Evolutionary conservation across 345 rosid species (phyloP), one percentile per base, ranked within the genome.

Genomic region (Acer saccharum): DNA sequence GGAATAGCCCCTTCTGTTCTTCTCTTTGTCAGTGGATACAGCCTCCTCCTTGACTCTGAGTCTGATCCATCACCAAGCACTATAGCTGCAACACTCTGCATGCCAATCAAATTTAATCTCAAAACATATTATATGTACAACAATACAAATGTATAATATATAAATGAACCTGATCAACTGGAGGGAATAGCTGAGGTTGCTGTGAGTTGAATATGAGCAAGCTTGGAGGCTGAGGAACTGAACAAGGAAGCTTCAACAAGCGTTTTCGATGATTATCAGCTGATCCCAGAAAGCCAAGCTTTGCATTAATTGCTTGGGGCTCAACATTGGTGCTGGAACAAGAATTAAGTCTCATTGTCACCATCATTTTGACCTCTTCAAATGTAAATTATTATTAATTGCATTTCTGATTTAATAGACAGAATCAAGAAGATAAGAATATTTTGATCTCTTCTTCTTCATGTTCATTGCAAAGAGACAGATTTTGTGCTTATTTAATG

Each of bases 1-100:
- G 97, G 98, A 66, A 94, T 86, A 0, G 97, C 98, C 52, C 92
- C 97, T 84, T 91, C 90, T 65, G 95, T 89, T 87, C 94, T 93
- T 65, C 89, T 86, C 83, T 89, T 89, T 41, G 96, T 90, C 74
- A 94, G 68, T 1, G 97, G 98, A 78, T 91, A 93, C 55, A 94
- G 88, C 77, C 84, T 79, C 39, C 39, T 35, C 39, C 39, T 35
- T 35, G 39, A 35, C 6, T 35, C 39, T 4, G 91, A 80, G 60
- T 89, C 88, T 44, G 92, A 85, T 69, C 93, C 94, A 7, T 92
- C 97, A 71, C 97, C 97, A 46, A 94, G 89, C 70, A 93, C 84
- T 50, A 94, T 86, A 5, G 97, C 95, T 14, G 95, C 95, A 43
- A 94, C 97, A 78, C 89, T 90, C 88, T 90, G 84, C 71, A 21